These are phyloP conservation scores for Lentinus tigrinus DNA, from an alignment of 768 basidiomycete genomes.

Conservation along the genomic window DNA sequence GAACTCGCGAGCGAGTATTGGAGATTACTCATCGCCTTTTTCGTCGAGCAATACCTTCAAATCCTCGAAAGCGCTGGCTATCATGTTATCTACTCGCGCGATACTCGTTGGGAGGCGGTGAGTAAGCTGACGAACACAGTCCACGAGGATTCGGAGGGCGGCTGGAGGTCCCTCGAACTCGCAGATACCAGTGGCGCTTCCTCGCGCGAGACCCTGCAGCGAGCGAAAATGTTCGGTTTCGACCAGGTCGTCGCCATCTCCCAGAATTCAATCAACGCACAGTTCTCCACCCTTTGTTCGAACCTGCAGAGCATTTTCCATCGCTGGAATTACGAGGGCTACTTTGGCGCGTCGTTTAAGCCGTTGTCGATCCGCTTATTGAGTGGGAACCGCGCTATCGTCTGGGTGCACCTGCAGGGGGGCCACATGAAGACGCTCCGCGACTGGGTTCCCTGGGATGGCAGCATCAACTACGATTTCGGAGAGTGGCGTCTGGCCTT, in stretches of 20 bases:
- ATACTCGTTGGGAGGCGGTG: conserved; percentile 15
- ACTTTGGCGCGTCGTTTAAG: conserved; percentile 24
- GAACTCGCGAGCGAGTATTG: conserved; percentile 18
- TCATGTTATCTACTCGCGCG: conserved; percentile 23
- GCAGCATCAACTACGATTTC: conserved; percentile 17
- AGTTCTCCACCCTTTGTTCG: conserved; percentile 21
- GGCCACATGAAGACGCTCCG: conserved; percentile 23
- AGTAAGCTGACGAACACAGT: not conserved
- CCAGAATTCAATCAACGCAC: conserved; percentile 27
- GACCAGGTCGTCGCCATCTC: conserved; percentile 29
- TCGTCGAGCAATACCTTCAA: conserved; percentile 26
- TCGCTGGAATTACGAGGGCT: conserved; percentile 17
- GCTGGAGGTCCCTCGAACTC: conserved; percentile 13
- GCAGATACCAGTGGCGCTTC: not conserved
- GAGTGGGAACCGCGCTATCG: conserved; percentile 22
- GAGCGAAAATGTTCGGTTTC: conserved; percentile 24
- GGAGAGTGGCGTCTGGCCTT: conserved; percentile 28
- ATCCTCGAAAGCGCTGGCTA: conserved; percentile 25
- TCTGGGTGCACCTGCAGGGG: conserved; percentile 23
- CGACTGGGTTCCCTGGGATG: conserved; percentile 14
- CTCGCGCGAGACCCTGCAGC: conserved; percentile 19
- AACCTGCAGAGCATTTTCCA: conserved; percentile 10
- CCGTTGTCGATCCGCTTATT: conserved; percentile 24
- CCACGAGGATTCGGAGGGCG: conserved; percentile 6
- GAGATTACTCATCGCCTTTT: conserved; percentile 21